phyloP scores from a whole-genome alignment of 1,284 basidiomycete genomes.

The Calocybe gambosa region DNA sequence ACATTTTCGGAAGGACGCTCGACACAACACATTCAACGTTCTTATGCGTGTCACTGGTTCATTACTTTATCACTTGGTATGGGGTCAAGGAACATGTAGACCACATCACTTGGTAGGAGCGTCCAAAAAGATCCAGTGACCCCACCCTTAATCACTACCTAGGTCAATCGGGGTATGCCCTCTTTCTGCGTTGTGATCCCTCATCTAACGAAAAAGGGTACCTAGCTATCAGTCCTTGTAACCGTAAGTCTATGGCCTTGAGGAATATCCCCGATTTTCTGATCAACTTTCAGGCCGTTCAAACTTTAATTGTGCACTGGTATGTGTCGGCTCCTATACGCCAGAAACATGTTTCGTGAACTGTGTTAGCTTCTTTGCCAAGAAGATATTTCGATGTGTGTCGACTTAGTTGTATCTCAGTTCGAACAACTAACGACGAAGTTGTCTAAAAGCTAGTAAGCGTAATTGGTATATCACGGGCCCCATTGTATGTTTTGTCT shows the following conservation, averaged over 20 bases:
- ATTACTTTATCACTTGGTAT: slow-evolving; percentile 34
- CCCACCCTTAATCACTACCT: background rate
- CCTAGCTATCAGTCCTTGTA: slow-evolving; percentile 38
- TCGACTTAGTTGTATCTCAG: background rate
- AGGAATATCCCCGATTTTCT: background rate
- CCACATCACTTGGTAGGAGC: slow-evolving; percentile 33
- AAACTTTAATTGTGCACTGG: slow-evolving; percentile 38
- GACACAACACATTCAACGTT: slow-evolving; percentile 34
- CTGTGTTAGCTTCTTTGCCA: slow-evolving; percentile 26
- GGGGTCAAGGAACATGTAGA: slow-evolving; percentile 26
- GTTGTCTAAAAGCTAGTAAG: slow-evolving; percentile 32
- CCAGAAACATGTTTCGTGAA: background rate
- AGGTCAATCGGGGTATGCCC: slow-evolving; percentile 38
- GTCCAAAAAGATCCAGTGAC: background rate
- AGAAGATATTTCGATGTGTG: slow-evolving; percentile 34
- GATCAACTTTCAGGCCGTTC: slow-evolving; percentile 22
- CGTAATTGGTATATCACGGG: slow-evolving; percentile 33
- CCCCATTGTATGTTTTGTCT: slow-evolving; percentile 37
- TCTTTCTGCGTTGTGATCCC: background rate
- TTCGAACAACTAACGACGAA: too few species aligned
- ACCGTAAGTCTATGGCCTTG: slow-evolving; percentile 30
- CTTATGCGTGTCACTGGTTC: slow-evolving; percentile 28
- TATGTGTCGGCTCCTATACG: slow-evolving; percentile 12
- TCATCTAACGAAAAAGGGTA: background rate
- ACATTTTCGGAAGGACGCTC: slow-evolving; percentile 26